Evolutionary conservation across 371 early-diverging fungal genomes (phyloP).

Genomic region (Mortierella sp.): DNA sequence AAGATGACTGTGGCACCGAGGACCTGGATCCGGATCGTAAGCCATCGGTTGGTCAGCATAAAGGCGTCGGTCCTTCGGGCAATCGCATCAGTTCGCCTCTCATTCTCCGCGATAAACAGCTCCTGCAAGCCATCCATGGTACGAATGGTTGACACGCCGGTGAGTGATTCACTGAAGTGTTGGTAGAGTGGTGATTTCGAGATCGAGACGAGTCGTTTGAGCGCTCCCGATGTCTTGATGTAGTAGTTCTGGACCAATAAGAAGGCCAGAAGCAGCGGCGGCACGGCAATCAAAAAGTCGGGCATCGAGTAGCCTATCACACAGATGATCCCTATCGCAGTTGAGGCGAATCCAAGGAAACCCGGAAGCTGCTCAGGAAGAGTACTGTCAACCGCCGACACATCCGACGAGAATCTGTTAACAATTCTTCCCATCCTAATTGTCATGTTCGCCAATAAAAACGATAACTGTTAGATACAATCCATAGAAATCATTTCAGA

Average conservation of each 20-base stretch:
- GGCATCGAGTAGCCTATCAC: conserved; percentile 50
- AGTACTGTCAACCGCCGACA: conserved; percentile 71
- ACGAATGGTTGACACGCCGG: conserved; percentile 60
- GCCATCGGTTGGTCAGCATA: conserved; percentile 41
- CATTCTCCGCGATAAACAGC: conserved; percentile 36
- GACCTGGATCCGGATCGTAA: conserved; percentile 51
- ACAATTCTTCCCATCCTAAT: conserved; percentile 80
- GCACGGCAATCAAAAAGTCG: conserved; percentile 33
- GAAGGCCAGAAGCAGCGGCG: conserved; percentile 57
- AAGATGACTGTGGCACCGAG: conserved; percentile 48
- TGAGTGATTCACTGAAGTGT: conserved; percentile 70
- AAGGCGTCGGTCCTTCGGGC: conserved; percentile 19
- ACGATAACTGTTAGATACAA: background rate
- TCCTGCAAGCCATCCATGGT: conserved; percentile 29
- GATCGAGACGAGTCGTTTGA: conserved; percentile 66
- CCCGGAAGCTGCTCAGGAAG: conserved; percentile 60
- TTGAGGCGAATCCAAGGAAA: conserved; percentile 59
- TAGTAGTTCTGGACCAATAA: conserved; percentile 60
- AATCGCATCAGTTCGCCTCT: conserved; percentile 25
- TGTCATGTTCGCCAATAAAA: conserved; percentile 5
- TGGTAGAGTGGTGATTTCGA: conserved; percentile 72
- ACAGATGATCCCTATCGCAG: conserved; percentile 23
- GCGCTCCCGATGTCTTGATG: conserved; percentile 69
- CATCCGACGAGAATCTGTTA: conserved; percentile 81
- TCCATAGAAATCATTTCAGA: background rate